Percentiles rank a stretch among this genome's conserved stretches.
Evolutionary conservation across 495 filamentous ascomycete genomes (phyloP).

Genomic region (Acidiella bohemica): DNA sequence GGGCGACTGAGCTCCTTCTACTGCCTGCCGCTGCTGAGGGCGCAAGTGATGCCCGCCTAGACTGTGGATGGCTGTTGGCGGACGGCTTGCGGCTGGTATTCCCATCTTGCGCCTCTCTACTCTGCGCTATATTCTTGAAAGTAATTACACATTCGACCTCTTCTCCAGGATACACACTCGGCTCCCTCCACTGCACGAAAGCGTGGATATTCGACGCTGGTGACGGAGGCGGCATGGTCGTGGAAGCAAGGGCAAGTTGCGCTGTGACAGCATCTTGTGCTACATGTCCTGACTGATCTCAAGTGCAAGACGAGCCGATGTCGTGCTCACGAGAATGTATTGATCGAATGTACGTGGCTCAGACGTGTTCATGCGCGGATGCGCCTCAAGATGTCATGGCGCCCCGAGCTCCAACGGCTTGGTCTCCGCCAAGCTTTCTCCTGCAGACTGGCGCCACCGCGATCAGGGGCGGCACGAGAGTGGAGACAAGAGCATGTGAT

Average conservation of each 20-base stretch:
- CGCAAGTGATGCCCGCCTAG: conserved; percentile 11
- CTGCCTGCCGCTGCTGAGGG: conserved; percentile 4
- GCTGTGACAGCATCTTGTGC: conserved; percentile 1
- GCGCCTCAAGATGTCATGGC: too few species aligned
- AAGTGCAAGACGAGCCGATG: too few species aligned
- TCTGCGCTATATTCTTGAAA: conserved; percentile 71
- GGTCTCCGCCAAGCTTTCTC: too few species aligned
- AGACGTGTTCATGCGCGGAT: too few species aligned
- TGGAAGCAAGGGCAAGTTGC: not conserved
- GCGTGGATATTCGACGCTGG: conserved; percentile 62
- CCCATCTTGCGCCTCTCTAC: conserved; percentile 29
- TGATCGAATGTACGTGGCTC: too few species aligned
- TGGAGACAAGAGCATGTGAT: too few species aligned
- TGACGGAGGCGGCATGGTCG: conserved; percentile 12
- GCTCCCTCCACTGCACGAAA: conserved; percentile 83
- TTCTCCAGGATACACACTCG: conserved; percentile 89
- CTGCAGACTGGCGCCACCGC: too few species aligned
- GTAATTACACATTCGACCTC: conserved; percentile 88
- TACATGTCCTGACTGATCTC: too few species aligned
- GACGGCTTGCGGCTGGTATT: conserved; percentile 8
- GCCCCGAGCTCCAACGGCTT: too few species aligned
- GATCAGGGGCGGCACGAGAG: too few species aligned
- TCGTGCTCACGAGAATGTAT: too few species aligned
- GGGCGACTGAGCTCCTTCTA: conserved; percentile 10
- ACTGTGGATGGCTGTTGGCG: conserved; percentile 11